Percentiles rank a stretch among this genome's conserved stretches.
Evolutionary conservation across 176 grass and related monocot genomes (phyloP).

Genomic region (Oryza meridionalis): DNA sequence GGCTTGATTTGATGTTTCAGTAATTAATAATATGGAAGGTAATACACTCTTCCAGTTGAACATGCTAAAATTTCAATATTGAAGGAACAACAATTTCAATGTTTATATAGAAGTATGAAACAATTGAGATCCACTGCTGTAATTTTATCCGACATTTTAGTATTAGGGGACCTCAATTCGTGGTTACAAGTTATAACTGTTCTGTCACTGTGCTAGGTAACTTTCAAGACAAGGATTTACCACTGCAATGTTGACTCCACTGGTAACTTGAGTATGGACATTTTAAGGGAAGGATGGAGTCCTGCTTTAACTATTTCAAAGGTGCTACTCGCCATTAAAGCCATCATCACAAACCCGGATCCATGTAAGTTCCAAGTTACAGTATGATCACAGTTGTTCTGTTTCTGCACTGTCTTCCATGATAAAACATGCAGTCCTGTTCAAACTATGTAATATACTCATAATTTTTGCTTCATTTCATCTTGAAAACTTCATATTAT

Average conservation of each 20-base stretch:
- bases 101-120: not conserved
- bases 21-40: constrained; percentile 24
- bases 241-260: constrained; percentile 74
- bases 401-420: constrained; percentile 26
- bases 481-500: not conserved
- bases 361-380: constrained; percentile 64
- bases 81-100: not conserved
- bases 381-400: constrained; percentile 12
- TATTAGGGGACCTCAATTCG: not conserved
- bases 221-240: constrained; percentile 90
- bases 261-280: constrained; percentile 67
- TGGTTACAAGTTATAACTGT: not conserved
- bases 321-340: constrained; percentile 74
- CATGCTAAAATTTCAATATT: constrained; percentile 5
- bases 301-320: constrained; percentile 94
- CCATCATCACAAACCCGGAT: constrained; percentile 78
- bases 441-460: constrained; percentile 15
- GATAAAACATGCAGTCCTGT: not conserved
- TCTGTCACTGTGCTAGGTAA: constrained; percentile 56
- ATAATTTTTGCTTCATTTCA: constrained; percentile 24
- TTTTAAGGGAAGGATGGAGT: constrained; percentile 83
- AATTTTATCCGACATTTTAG: constrained; percentile 10
- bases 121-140: not conserved
- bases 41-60: not conserved
- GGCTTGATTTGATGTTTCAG: not conserved